A percentile compares a stretch with the other conserved stretches of the same genome.
phyloP scores from a whole-genome alignment of 352 stramenopile genomes.

The Globisporangium parvum region DNA sequence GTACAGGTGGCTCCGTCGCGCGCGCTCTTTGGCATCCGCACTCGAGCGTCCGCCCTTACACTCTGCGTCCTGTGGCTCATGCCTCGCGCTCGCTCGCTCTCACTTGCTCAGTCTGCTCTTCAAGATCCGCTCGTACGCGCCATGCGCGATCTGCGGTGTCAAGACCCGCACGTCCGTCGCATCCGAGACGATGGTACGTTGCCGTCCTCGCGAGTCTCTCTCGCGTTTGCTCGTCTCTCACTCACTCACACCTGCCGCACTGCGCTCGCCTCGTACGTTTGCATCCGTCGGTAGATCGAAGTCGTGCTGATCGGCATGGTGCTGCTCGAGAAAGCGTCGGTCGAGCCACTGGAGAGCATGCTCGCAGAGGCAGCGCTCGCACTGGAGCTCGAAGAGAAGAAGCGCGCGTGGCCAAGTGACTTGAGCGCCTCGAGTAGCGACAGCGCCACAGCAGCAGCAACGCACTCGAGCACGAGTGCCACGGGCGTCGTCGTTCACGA shows the following conservation, averaged over 20 bases:
- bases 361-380: conserved; percentile 36
- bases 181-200: conserved; percentile 72
- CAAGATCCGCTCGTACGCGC: conserved; percentile 65
- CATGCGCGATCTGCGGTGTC: conserved; percentile 77
- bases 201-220: not conserved
- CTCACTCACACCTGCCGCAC: not conserved
- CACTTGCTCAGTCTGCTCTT: conserved; percentile 48
- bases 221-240: not conserved
- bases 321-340: conserved; percentile 43
- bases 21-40: too few species aligned
- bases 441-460: not conserved
- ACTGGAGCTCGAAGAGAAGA: conserved; percentile 33
- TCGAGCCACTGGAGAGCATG: conserved; percentile 40
- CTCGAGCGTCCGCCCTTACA: too few species aligned
- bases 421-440: not conserved
- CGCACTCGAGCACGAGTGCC: not conserved
- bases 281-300: conserved; percentile 47
- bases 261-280: not conserved
- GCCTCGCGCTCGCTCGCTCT: not conserved
- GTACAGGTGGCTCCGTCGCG: conserved; percentile 24
- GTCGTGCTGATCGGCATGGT: conserved; percentile 82
- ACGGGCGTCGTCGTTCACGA: conserved; percentile 20
- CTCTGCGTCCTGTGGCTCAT: too few species aligned
- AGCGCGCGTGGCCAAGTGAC: conserved; percentile 4
- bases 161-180: conserved; percentile 70